Base-by-base conservation (phyloP, 1,139 yeast species). In the Saccharomycopsis phalli region DNA sequence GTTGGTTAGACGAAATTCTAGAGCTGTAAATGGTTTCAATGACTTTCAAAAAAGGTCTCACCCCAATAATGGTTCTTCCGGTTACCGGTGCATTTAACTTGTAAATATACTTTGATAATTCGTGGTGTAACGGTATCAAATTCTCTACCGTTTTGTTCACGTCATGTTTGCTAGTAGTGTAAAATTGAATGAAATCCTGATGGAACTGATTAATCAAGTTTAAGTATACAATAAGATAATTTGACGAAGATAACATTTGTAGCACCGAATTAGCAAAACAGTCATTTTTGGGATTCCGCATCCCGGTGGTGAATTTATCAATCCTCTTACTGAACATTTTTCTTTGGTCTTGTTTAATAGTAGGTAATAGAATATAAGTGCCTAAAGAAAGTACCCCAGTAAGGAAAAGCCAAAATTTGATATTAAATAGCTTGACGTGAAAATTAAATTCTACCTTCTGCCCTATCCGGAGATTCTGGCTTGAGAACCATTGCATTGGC, bases 241-340 rank as follows among this genome's bases (percentile, higher is more conserved):
- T 80, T 23, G 83, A 59, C 0, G 94, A 64, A 13, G 86, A 76
- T 47, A 88, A 70, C 0, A 95, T 93, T 57, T 88, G 97, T 18
- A 91, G 56, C 1, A 88, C 79, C n/a, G 94, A 75, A 54, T 91
- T 88, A 47, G 95, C 95, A 61, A 84, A 88, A 58, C 97, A 88
- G 56, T 87, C 95, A 52, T 84, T 84, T 46, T 91, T 73, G 49
- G 79, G 68, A 57, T 88, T 91, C 50, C 79, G 68, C 36, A 88
- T 64, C 2, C 96, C 96, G 0, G 93, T 84, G 13, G 95, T 81
- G 54, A 76, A 66, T 50, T 72, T 78, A 53, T 78, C 93, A n/a
- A 77, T 78, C 53, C 87, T 63, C 50, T 71, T 75, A 33, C 52
- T 53, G 22, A 30, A 30, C 33, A 30, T 30, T 8, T 8, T 16